These are phyloP conservation scores for Malus asiatica DNA, from an alignment of 306 rosid species.

Conservation along the genomic window DNA sequence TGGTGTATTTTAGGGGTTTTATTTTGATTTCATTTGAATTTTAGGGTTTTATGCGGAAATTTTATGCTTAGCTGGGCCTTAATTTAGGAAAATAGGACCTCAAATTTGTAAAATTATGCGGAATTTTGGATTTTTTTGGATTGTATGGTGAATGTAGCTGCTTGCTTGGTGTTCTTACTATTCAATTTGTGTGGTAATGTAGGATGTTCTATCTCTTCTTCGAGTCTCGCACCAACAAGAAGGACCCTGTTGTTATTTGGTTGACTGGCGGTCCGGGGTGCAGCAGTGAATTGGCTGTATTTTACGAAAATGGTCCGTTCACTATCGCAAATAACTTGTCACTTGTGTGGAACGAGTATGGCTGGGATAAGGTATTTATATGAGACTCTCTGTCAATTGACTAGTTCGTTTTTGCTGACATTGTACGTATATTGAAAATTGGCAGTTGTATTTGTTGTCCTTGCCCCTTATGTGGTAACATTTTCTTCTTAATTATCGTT, in stretches of 20 bases:
- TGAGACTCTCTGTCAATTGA: background rate
- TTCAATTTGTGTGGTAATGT: constrained; percentile 8
- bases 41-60: background rate
- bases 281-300: constrained; percentile 94
- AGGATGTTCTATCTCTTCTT: constrained; percentile 97
- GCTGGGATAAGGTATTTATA: constrained; percentile 86
- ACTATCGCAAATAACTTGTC: constrained; percentile 73
- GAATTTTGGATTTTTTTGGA: background rate
- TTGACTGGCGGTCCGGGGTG: constrained; percentile 99
- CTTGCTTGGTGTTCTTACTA: constrained; percentile 8
- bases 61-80: background rate
- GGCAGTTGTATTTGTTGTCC: background rate
- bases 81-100: background rate
- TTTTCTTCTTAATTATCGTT: background rate
- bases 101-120: background rate
- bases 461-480: background rate
- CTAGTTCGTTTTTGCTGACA: background rate
- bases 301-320: constrained; percentile 95
- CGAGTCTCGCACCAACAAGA: constrained; percentile 67
- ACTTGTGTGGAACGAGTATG: constrained; percentile 81
- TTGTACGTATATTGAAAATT: background rate
- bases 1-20: background rate
- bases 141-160: background rate
- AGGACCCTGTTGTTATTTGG: constrained; percentile 95
- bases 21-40: background rate